Conservation (phyloP, 2,329 filamentous ascomycete genomes). For the Neopestalotiopsis clavispora region DNA sequence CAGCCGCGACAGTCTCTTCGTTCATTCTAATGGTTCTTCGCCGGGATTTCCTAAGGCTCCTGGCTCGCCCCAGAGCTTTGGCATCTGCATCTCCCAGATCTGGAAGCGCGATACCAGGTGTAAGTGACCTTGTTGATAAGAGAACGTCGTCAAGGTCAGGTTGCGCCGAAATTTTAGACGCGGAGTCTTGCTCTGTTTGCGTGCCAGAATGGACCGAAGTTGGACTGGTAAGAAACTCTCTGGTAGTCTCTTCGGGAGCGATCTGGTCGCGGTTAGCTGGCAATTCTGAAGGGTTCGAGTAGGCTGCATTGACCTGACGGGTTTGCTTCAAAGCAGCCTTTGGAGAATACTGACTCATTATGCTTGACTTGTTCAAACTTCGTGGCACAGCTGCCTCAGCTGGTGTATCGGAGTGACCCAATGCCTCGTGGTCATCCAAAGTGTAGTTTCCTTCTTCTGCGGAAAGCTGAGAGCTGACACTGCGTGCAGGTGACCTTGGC, state of each 20-base stretch:
- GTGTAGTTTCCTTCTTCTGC: neutral
- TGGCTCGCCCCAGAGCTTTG: slow-evolving; percentile 13
- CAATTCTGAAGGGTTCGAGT: neutral
- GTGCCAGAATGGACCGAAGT: slow-evolving; percentile 22
- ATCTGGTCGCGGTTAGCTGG: slow-evolving; percentile 15
- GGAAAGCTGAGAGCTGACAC: neutral
- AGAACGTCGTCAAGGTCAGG: neutral
- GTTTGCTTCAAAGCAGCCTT: slow-evolving; percentile 11
- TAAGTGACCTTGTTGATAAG: slow-evolving; percentile 9
- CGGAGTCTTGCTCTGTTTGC: slow-evolving; percentile 19
- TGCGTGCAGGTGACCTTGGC: slow-evolving; percentile 11
- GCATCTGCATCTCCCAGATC: slow-evolving; percentile 14
- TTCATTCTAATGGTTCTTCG: slow-evolving; percentile 10
- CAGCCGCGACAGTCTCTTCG: slow-evolving; percentile 19
- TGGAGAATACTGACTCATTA: slow-evolving; percentile 15
- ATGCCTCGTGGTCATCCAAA: neutral
- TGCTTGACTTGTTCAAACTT: neutral
- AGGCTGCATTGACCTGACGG: slow-evolving; percentile 11
- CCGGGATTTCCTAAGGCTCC: slow-evolving; percentile 15
- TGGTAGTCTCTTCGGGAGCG: slow-evolving; percentile 17
- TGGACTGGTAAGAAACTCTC: slow-evolving; percentile 19
- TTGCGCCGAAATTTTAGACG: neutral
- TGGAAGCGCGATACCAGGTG: slow-evolving; percentile 16
- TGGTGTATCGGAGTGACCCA: neutral
- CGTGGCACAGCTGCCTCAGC: neutral